Evolutionary conservation across 352 stramenopile genomes (phyloP), one percentile per base, ranked within the genome.

Genomic region (Phytophthora agathidicida): DNA sequence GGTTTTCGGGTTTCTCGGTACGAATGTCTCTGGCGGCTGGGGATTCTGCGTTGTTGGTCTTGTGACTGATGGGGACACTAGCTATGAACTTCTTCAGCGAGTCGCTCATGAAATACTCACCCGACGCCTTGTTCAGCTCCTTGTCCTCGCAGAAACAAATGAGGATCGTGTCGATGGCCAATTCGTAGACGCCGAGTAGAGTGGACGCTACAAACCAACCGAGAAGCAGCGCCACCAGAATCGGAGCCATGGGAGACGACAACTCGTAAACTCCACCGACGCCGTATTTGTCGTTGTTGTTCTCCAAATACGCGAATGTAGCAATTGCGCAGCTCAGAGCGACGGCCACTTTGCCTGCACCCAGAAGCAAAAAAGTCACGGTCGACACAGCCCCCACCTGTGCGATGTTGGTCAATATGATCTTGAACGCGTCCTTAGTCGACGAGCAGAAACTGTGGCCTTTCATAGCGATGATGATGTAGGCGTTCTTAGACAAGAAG

Each of bases 401-500:
- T 1, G 86, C 96, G 65, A 98, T 96, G 60, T 94, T 91, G 19
- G 77, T 83, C 6, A 95, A 72, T 59, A 99, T 87, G 36, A 98
- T 96, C 26, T 94, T 92, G 53, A 94, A 91, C 13, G 94, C 97
- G 54, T 98, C 81, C 51, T 97, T 96, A 39, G 96, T 96, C 0
- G 93, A 91, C 4, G 52, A 43, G 51, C 86, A 94, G 65, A 96
- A 96, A 47, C 73, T 83, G 33, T 77, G 65, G 28, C 83, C 82
- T 31, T 90, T 84, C 73, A 91, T 92, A 10, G 85, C 86, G 24
- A 95, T 71, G 45, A 94, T 70, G 39, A 98, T 98, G 65, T 98
- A 98, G 0, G 91, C 91, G 78, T 98, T 98, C 71, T 98, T 98
- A 65, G 97, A 98, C n/a, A 99, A 69, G 61, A 99, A 99, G 46